phyloP scores from a whole-genome alignment of 306 rosid species.

The Quercus cerris region DNA sequence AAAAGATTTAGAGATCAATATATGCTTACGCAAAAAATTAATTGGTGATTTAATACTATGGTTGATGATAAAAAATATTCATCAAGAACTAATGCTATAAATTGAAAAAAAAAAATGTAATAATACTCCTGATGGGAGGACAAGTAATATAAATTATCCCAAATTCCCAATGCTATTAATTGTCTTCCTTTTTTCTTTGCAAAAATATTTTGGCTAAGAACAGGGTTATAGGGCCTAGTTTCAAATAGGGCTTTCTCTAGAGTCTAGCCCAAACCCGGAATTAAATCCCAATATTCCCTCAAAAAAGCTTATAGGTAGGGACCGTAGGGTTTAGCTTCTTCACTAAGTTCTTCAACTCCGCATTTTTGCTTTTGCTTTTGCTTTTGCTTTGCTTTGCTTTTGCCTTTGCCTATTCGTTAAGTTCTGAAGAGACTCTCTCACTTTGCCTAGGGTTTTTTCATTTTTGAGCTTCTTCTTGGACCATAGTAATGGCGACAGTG shows the following conservation, averaged over 20 bases:
- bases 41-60: rapidly evolving
- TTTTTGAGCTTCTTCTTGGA: neutral
- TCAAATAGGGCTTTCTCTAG: neutral
- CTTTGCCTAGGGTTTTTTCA: neutral
- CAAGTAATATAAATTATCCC: no score
- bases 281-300: constrained; percentile 25
- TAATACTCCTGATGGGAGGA: no score
- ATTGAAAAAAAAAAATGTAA: no score
- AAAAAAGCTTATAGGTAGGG: neutral
- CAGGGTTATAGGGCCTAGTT: neutral
- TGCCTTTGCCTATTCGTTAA: neutral
- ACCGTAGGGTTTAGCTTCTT: constrained; percentile 32
- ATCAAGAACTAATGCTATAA: rapidly evolving
- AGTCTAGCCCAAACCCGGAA: neutral
- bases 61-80: no score
- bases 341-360: no score
- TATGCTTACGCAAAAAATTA: rapidly evolving
- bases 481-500: constrained; percentile 44
- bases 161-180: no score
- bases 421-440: neutral
- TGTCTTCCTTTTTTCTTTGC: no score
- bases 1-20: no score
- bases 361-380: no score
- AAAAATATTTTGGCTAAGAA: no score
- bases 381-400: neutral